Percentiles rank a stretch among this genome's conserved stretches.
Evolutionary conservation across 805 yeast genomes (phyloP).

Genomic region (Candida caryicola): DNA sequence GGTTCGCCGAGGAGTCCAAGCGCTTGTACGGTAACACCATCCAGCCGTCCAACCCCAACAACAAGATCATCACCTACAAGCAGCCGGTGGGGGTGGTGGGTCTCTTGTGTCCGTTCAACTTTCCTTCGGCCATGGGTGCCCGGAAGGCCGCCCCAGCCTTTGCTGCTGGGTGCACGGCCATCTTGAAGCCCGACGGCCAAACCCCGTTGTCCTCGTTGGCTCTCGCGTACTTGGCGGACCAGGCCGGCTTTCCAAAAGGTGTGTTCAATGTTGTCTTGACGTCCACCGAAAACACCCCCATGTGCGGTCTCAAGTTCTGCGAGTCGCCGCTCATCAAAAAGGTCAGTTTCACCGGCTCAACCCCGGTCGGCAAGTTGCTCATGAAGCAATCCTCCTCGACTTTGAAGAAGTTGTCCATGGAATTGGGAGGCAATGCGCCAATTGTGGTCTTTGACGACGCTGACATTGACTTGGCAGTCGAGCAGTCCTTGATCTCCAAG

Average conservation of each 20-base stretch:
- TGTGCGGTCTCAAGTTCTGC: slow-evolving; percentile 50
- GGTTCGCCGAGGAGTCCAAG: slow-evolving; percentile 55
- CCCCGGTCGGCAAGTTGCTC: slow-evolving; percentile 57
- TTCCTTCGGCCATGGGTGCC: slow-evolving; percentile 66
- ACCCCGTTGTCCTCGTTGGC: slow-evolving; percentile 63
- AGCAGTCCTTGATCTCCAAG: slow-evolving; percentile 50
- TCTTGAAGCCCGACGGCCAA: slow-evolving; percentile 59
- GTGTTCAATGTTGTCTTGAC: slow-evolving; percentile 49
- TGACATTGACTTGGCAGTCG: slow-evolving; percentile 54
- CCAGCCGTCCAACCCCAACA: slow-evolving; percentile 50
- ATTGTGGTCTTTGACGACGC: slow-evolving; percentile 61
- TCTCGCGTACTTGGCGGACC: slow-evolving; percentile 49
- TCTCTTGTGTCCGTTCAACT: slow-evolving; percentile 64
- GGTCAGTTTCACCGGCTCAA: slow-evolving; percentile 64
- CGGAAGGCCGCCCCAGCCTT: slow-evolving; percentile 64
- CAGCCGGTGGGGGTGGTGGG: slow-evolving; percentile 67
- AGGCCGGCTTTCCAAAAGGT: slow-evolving; percentile 64
- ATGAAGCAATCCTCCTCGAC: slow-evolving; percentile 58
- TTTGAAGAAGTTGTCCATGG: slow-evolving; percentile 59
- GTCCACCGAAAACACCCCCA: slow-evolving; percentile 50
- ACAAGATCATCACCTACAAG: slow-evolving; percentile 51
- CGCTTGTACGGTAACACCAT: slow-evolving; percentile 55
- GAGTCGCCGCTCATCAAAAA: slow-evolving; percentile 50
- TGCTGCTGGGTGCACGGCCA: slow-evolving; percentile 63
- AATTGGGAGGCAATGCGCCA: slow-evolving; percentile 69